Evolutionary conservation across 345 rosid genomes (phyloP).

Genomic region (Rhodamnia argentea): DNA sequence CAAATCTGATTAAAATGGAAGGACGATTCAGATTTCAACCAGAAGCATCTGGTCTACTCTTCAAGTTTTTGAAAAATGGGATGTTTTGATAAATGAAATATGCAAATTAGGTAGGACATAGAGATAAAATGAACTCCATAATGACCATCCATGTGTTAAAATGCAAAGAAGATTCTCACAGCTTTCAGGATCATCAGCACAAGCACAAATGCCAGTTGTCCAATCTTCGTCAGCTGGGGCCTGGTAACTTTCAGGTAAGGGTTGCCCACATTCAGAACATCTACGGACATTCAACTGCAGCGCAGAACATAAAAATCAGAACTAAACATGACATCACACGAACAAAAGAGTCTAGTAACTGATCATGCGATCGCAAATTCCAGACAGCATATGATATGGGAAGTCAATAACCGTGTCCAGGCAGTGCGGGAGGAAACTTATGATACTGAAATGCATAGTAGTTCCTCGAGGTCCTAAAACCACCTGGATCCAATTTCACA

Average conservation of each 20-base stretch:
- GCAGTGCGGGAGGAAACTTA: neutral
- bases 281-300: slow-evolving; percentile 40
- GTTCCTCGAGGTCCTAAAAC: neutral
- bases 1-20: neutral
- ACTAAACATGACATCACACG: neutral
- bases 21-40: neutral
- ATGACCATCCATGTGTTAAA: neutral
- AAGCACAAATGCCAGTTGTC: slow-evolving; percentile 74
- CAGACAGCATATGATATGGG: neutral
- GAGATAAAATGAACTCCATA: neutral
- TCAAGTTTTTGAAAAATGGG: neutral
- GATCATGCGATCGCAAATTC: neutral
- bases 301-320: neutral
- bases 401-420: neutral
- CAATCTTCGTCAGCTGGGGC: slow-evolving; percentile 94
- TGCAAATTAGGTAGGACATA: neutral
- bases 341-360: neutral
- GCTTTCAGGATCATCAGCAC: slow-evolving; percentile 61
- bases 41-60: neutral
- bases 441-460: neutral
- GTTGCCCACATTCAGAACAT: slow-evolving; percentile 79
- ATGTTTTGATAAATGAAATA: neutral
- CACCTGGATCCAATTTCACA: neutral
- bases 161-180: slow-evolving; percentile 32
- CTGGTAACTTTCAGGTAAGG: slow-evolving; percentile 66